Evolutionary conservation across 345 rosid species (phyloP).

Genomic region (Syzygium jambos): DNA sequence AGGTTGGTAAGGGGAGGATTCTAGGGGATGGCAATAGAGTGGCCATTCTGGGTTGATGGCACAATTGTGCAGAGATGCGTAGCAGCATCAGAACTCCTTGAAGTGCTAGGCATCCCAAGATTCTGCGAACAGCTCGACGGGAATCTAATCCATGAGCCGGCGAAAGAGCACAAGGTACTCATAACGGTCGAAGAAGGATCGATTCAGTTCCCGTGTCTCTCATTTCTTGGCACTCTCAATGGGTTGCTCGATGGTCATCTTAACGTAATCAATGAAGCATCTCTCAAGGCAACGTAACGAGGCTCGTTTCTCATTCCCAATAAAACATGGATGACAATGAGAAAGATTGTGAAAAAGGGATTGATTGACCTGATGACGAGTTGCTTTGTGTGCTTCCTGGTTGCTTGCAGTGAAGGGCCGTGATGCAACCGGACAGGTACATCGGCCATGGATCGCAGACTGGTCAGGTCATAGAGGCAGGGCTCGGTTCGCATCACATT

Average conservation of each 20-base stretch:
- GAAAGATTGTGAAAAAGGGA: no score
- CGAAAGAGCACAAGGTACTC: slow-evolving; percentile 29
- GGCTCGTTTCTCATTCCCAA: neutral
- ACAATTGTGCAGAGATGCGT: slow-evolving; percentile 31
- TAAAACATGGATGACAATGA: neutral
- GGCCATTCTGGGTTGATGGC: slow-evolving; percentile 36
- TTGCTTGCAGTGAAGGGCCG: slow-evolving; percentile 39
- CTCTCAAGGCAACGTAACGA: no score
- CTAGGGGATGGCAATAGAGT: slow-evolving; percentile 28
- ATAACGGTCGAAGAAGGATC: slow-evolving; percentile 48
- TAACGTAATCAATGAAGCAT: slow-evolving; percentile 15
- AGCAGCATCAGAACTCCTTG: slow-evolving; percentile 24
- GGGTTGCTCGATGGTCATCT: slow-evolving; percentile 37
- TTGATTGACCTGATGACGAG: no score
- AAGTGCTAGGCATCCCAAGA: slow-evolving; percentile 20
- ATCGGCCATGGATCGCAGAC: slow-evolving; percentile 40
- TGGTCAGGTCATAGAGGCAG: slow-evolving; percentile 34
- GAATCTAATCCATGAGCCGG: slow-evolving; percentile 18
- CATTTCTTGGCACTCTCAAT: slow-evolving; percentile 25
- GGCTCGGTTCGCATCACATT: slow-evolving; percentile 30
- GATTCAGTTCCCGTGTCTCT: slow-evolving; percentile 35
- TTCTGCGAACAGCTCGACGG: slow-evolving; percentile 43
- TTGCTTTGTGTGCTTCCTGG: neutral
- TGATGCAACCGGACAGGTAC: slow-evolving; percentile 41
- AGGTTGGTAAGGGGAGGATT: slow-evolving; percentile 43